Percentiles rank a stretch among this genome's conserved stretches.
Conservation (phyloP, 306 rosid genomes). For the Alnus glutinosa region DNA sequence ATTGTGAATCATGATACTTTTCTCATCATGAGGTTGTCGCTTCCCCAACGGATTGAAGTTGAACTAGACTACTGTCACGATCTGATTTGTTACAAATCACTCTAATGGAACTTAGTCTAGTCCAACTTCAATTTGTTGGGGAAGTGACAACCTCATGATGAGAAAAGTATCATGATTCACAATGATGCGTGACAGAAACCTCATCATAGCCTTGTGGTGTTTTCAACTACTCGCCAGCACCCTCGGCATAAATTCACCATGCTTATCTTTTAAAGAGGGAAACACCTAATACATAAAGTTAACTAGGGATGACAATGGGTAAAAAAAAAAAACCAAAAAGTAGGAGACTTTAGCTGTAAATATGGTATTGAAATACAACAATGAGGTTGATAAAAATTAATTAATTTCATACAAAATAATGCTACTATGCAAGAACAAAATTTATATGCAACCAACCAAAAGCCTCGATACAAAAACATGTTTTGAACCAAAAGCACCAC, state of each 20-base stretch:
- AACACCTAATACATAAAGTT: conserved; percentile 42
- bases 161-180: conserved; percentile 12
- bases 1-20: conserved; percentile 4
- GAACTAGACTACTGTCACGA: conserved; percentile 58
- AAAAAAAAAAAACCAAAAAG: background rate
- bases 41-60: conserved; percentile 45
- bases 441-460: too few relatives aligned
- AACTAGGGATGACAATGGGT: background rate
- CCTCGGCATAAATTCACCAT: conserved; percentile 59
- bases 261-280: conserved; percentile 63
- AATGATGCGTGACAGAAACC: conserved; percentile 51
- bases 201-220: conserved; percentile 49
- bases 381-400: background rate
- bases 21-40: conserved; percentile 37
- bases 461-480: too few relatives aligned
- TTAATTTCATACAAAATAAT: background rate
- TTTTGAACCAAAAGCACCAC: too few relatives aligned
- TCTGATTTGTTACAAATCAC: conserved; percentile 41
- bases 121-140: conserved; percentile 48
- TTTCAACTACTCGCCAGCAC: conserved; percentile 67
- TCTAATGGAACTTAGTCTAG: conserved; percentile 28
- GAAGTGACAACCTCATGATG: conserved; percentile 44
- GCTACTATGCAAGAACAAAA: too few relatives aligned
- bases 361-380: background rate
- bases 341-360: background rate